Percentiles rank a stretch among this genome's conserved stretches.
These are phyloP conservation scores for Fallopia convolvulus DNA, from an alignment of 148 eudicot species.

Conservation along the genomic window DNA sequence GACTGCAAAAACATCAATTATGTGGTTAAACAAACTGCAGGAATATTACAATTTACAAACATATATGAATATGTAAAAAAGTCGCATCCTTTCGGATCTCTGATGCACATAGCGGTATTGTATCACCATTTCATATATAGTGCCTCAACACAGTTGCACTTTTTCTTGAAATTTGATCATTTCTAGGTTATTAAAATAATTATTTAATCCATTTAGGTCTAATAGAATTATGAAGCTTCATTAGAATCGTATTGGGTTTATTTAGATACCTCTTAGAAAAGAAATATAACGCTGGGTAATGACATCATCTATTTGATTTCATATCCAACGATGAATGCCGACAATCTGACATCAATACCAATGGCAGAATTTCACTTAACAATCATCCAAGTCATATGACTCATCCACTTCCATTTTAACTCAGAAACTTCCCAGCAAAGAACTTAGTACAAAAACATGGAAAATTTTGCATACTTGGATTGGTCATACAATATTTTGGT, in stretches of 20 bases:
- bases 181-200: background rate
- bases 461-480: background rate
- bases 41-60: background rate
- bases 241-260: too few species aligned
- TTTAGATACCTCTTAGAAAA: too few species aligned
- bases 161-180: background rate
- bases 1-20: conserved; percentile 42
- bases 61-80: background rate
- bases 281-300: too few species aligned
- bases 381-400: background rate
- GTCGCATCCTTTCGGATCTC: background rate
- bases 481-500: background rate
- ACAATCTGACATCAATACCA: background rate
- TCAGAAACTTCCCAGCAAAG: background rate
- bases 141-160: background rate
- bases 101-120: background rate
- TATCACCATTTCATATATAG: background rate
- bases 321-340: background rate
- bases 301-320: background rate
- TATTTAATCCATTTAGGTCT: too few species aligned
- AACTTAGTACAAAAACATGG: background rate
- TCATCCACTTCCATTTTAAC: background rate
- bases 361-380: background rate
- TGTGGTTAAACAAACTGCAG: background rate
- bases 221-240: too few species aligned